Evolutionary conservation across 169 alveolate species (phyloP), one percentile per base, ranked within the genome.

Genomic region (Plasmodium billcollinsi): DNA sequence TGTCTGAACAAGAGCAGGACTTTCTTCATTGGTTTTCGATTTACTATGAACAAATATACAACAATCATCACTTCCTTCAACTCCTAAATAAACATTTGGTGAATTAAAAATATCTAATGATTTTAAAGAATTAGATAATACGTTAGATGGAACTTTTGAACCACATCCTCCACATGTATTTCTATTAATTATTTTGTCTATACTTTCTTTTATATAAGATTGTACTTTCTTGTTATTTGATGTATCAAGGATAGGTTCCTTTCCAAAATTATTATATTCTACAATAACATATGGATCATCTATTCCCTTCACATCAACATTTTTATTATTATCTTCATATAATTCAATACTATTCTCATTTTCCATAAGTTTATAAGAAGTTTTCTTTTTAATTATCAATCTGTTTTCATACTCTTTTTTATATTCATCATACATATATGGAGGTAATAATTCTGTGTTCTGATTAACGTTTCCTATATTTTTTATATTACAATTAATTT

Each of bases 161-260:
- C 92, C 92, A 24, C 92, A 86, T 33, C 92, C 92, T 72, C 92
- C 92, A 62, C 92, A 86, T 24, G 92, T 86, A 24, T 70, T 86
- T 14, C 92, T 72, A 67, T 86, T 86, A 26, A 86, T 73, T 86
- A 86, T 86, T 73, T 86, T 86, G 12, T 72, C 72, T 2, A 86
- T 86, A 20, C 92, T 86, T 86, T 86, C 92, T 62, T 72, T 86
- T 49, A 86, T 86, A 50, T 86, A 72, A 11, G 47, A 70, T 71
- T 86, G 12, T 62, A 86, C 63, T 8, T 72, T 86, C 72, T 86
- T 39, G 9, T n/a, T 65, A 8, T 39, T 47, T 33, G 15, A 21
- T 11, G 20, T 15, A 26, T 24, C 21, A 1, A 14, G 15, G 5
- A 59, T 20, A 18, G 20, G 12, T 18, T 43, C 43, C 9, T 61